Evolutionary conservation across 2,329 filamentous ascomycete genomes (phyloP).

Genomic region (Pseudogymnoascus sp.): DNA sequence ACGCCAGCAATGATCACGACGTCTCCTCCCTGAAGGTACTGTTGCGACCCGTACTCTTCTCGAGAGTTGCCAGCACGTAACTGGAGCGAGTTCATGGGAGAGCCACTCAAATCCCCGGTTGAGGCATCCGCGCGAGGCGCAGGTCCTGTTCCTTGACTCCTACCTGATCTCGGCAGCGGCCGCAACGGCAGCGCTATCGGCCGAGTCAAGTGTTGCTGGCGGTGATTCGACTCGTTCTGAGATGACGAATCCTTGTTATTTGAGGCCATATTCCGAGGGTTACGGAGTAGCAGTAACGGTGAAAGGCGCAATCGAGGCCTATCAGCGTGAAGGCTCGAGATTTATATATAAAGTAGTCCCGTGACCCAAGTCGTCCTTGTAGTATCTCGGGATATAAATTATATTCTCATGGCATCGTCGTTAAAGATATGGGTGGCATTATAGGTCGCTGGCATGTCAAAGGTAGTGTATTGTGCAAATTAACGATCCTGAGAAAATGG

Average conservation of each 20-base stretch:
- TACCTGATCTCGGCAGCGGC: background rate
- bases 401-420: background rate
- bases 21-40: constrained; percentile 36
- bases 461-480: background rate
- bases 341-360: constrained; percentile 36
- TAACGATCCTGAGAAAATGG: background rate
- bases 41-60: constrained; percentile 18
- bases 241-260: background rate
- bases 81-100: constrained; percentile 38
- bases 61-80: constrained; percentile 27
- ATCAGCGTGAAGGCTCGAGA: constrained; percentile 19
- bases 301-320: background rate
- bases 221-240: background rate
- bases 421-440: background rate
- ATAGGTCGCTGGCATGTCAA: background rate
- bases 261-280: background rate
- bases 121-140: background rate
- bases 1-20: constrained; percentile 47
- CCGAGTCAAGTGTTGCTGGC: background rate
- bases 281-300: background rate
- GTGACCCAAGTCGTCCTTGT: constrained; percentile 23
- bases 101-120: background rate
- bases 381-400: background rate
- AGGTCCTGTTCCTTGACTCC: background rate
- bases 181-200: background rate